A percentile compares a stretch with the other conserved stretches of the same genome.
Conservation (phyloP, 1,284 basidiomycete species). For the Anthracocystis panici-leucophaei region DNA sequence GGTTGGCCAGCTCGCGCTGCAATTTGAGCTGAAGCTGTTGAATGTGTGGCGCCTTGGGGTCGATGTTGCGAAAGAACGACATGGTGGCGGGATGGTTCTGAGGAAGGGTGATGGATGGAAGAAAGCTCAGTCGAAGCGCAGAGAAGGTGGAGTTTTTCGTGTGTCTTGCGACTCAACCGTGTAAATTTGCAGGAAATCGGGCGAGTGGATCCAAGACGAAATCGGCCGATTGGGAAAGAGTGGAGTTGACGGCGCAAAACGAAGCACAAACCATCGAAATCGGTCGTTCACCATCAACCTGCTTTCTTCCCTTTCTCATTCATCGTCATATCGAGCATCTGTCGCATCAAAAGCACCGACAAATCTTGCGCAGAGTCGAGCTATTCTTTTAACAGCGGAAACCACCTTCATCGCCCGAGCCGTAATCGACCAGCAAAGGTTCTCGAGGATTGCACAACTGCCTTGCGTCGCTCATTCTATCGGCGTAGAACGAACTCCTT, state of each 20-base stretch:
- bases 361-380: not conserved
- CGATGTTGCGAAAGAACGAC: slow-evolving; percentile 42
- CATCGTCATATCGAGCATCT: not conserved
- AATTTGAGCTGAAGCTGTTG: slow-evolving; percentile 52
- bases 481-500: not conserved
- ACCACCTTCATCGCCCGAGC: not conserved
- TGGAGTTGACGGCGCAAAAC: slow-evolving; percentile 23
- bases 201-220: not conserved
- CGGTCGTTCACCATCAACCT: not conserved
- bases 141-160: slow-evolving; percentile 4
- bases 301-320: not conserved
- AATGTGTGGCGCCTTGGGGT: slow-evolving; percentile 44
- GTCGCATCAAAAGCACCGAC: not conserved
- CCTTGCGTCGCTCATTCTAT: not conserved
- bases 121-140: not conserved
- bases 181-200: too few species aligned
- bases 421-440: not conserved
- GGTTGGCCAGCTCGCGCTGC: slow-evolving; percentile 54
- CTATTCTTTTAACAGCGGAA: not conserved
- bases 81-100: slow-evolving; percentile 8
- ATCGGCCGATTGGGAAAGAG: slow-evolving; percentile 15
- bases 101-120: not conserved
- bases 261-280: slow-evolving; percentile 20
- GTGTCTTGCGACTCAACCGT: slow-evolving; percentile 36
- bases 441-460: not conserved